Evolutionary conservation across 176 grass and related monocot genomes (phyloP).

Genomic region (Triticum timopheevii): DNA sequence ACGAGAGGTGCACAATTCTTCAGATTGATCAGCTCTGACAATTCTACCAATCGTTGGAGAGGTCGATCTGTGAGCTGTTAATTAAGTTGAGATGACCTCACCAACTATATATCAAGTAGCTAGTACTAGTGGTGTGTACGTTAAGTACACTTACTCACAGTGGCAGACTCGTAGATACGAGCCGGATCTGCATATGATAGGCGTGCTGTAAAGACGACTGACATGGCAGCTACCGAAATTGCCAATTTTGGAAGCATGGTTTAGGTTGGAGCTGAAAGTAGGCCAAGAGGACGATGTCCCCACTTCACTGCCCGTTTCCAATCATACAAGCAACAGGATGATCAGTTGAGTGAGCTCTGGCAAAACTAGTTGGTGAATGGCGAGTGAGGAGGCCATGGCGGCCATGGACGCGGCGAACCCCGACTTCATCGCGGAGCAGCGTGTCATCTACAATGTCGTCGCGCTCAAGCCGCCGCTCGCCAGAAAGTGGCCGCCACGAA

Average conservation of each 20-base stretch:
- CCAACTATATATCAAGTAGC: not conserved
- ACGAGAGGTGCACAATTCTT: not conserved
- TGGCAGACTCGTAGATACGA: not conserved
- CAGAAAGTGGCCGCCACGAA: too few species aligned
- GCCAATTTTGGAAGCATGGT: constrained; percentile 10
- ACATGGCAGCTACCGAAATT: constrained; percentile 1
- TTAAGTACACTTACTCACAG: not conserved
- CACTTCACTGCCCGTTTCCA: constrained; percentile 5
- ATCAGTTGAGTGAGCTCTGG: constrained; percentile 15
- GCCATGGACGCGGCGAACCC: too few species aligned
- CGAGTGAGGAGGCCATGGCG: too few species aligned
- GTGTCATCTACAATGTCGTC: too few species aligned
- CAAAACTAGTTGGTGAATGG: constrained; percentile 1
- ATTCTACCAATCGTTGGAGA: not conserved
- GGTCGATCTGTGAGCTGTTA: not conserved
- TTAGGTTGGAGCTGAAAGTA: constrained; percentile 44
- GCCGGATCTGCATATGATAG: not conserved
- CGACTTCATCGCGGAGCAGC: too few species aligned
- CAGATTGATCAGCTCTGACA: not conserved
- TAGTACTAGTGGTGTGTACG: not conserved
- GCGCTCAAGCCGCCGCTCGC: too few species aligned
- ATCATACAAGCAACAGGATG: not conserved
- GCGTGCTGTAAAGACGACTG: constrained; percentile 4
- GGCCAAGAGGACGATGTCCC: constrained; percentile 26
- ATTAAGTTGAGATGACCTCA: not conserved